These are phyloP conservation scores for Secale cereale DNA, from an alignment of 176 grass and related monocot genomes.

Conservation along the genomic window DNA sequence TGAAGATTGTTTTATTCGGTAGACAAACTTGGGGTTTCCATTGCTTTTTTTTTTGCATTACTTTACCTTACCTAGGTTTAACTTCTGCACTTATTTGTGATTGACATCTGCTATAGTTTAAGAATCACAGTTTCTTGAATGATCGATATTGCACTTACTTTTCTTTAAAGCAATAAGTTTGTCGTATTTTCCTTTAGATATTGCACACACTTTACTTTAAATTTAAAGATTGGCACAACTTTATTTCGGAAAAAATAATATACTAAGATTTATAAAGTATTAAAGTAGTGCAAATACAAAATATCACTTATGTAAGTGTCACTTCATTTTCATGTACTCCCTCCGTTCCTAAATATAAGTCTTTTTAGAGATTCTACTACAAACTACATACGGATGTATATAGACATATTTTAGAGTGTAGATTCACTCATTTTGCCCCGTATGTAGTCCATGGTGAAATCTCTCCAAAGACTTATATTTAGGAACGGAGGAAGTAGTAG, in stretches of 20 bases:
- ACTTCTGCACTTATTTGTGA: conserved; percentile 15
- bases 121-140: conserved; percentile 1
- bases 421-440: too few relatives aligned
- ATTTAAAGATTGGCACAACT: neutral
- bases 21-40: conserved; percentile 1
- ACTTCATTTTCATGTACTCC: neutral
- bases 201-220: neutral
- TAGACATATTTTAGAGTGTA: too few relatives aligned
- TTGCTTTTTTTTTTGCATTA: conserved; percentile 7
- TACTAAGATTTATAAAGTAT: neutral
- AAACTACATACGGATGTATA: too few relatives aligned
- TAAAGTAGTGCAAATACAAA: conserved; percentile 1
- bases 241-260: neutral
- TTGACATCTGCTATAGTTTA: neutral
- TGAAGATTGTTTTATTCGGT: conserved; percentile 87
- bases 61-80: neutral
- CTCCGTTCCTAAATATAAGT: too few relatives aligned
- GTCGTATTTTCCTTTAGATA: neutral
- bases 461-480: too few relatives aligned
- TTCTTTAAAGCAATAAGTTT: conserved; percentile 6
- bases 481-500: too few relatives aligned
- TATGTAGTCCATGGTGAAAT: too few relatives aligned
- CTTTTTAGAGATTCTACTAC: too few relatives aligned
- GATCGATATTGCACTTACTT: neutral
- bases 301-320: neutral